Conservation (phyloP, 768 basidiomycete genomes). For the Naganishia friedmannii region DNA sequence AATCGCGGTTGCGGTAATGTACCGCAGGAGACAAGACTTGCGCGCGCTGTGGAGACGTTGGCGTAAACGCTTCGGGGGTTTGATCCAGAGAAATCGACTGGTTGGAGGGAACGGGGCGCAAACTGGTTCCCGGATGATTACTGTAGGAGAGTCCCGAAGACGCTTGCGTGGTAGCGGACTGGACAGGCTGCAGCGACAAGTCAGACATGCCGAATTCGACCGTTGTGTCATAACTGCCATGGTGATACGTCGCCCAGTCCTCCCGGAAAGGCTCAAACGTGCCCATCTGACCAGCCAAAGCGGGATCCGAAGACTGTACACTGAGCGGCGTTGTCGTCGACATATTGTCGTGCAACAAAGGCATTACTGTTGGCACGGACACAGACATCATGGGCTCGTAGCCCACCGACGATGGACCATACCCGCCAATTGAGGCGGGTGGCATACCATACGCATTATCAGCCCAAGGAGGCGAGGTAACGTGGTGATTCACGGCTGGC, state of each 20-base stretch:
- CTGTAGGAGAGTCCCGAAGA: neutral
- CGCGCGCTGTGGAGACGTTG: constrained; percentile 8
- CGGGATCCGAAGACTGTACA: neutral
- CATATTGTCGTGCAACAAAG: neutral
- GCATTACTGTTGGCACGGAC: neutral
- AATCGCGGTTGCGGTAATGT: constrained; percentile 33
- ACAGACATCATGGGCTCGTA: neutral
- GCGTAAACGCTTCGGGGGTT: neutral
- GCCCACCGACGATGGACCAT: neutral
- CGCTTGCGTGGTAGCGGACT: neutral
- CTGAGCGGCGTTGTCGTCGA: neutral
- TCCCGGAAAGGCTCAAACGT: constrained; percentile 17
- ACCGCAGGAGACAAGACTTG: constrained; percentile 9
- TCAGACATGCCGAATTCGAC: constrained; percentile 12
- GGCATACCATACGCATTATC: constrained; percentile 10
- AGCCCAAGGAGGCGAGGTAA: neutral
- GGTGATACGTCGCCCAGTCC: constrained; percentile 19
- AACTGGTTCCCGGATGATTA: constrained; percentile 5
- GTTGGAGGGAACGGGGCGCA: constrained; percentile 9
- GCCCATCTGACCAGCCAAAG: neutral
- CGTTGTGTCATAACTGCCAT: neutral
- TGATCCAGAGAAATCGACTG: constrained; percentile 6
- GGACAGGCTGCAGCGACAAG: constrained; percentile 7
- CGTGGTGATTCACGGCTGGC: neutral
- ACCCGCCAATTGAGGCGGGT: neutral